Conservation (phyloP, 1,139 yeast species). For the Hyphopichia fennica region DNA sequence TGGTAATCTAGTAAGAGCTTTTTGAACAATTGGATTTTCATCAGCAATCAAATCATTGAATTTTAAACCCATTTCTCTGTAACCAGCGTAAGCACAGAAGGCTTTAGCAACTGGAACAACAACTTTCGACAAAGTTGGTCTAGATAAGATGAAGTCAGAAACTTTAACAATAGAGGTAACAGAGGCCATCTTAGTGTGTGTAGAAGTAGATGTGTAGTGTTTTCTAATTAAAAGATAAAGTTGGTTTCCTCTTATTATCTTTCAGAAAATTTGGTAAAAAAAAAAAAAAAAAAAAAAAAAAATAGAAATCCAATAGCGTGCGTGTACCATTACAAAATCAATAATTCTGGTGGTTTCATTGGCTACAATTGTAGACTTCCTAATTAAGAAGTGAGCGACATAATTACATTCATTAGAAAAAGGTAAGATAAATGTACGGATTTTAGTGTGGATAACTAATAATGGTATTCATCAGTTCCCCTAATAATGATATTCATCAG, state of each 20-base stretch:
- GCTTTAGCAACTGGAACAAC: constrained; percentile 78
- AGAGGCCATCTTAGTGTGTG: constrained; percentile 52
- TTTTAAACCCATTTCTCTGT: constrained; percentile 90
- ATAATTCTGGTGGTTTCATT: constrained; percentile 18
- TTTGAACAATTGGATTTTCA: constrained; percentile 84
- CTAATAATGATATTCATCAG: constrained; percentile 41
- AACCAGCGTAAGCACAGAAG: constrained; percentile 76
- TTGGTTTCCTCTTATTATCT: no score
- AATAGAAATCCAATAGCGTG: not conserved
- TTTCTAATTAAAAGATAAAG: no score
- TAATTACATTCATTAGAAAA: not conserved
- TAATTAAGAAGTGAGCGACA: constrained; percentile 14
- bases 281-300: constrained; percentile 3
- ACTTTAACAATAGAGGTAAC: constrained; percentile 80
- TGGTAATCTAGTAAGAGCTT: constrained; percentile 86
- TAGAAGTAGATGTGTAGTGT: no score
- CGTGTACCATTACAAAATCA: constrained; percentile 6
- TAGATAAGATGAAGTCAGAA: constrained; percentile 77
- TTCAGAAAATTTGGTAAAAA: no score
- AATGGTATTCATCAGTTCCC: not conserved
- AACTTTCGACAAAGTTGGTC: constrained; percentile 74
- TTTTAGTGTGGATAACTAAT: not conserved
- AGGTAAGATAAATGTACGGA: not conserved
- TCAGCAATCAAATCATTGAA: constrained; percentile 85
- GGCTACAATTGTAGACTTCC: constrained; percentile 23